phyloP scores from a whole-genome alignment of 352 stramenopile genomes.

The Phytophthora sansomeana region DNA sequence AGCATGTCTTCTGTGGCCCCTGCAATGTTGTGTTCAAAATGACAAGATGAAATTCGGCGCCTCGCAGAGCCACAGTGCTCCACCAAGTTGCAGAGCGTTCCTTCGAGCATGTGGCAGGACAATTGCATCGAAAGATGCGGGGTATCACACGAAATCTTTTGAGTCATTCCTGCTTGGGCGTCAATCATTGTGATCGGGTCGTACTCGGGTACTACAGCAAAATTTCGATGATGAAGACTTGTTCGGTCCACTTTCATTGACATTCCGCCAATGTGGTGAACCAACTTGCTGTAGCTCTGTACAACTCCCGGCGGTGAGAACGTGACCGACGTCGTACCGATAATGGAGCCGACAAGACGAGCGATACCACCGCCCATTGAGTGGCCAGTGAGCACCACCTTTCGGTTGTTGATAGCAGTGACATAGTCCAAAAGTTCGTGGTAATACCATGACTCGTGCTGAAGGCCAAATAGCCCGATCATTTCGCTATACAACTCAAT shows the following conservation, averaged over 20 bases:
- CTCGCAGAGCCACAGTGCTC: conserved; percentile 77
- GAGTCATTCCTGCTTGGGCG: conserved; percentile 86
- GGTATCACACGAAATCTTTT: conserved; percentile 91
- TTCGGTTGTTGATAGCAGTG: conserved; percentile 75
- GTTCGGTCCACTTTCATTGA: conserved; percentile 75
- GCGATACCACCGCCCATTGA: conserved; percentile 91
- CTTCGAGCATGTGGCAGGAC: conserved; percentile 93
- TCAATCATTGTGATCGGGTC: conserved; percentile 92
- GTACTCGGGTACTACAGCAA: conserved; percentile 90
- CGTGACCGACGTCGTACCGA: conserved; percentile 81
- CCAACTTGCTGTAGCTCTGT: conserved; percentile 91
- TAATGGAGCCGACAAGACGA: conserved; percentile 81
- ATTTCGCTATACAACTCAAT: conserved; percentile 91
- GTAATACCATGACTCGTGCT: conserved; percentile 90
- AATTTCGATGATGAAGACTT: conserved; percentile 84
- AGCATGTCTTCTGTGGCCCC: conserved; percentile 77
- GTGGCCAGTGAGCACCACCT: conserved; percentile 89
- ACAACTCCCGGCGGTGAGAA: conserved; percentile 88
- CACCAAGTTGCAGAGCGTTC: conserved; percentile 85
- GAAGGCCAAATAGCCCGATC: conserved; percentile 87
- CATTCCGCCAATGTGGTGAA: conserved; percentile 81
- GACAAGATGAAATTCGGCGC: conserved; percentile 68
- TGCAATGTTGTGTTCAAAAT: conserved; percentile 82
- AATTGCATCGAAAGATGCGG: conserved; percentile 89
- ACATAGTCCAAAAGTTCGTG: conserved; percentile 88